phyloP scores from a whole-genome alignment of 768 basidiomycete species.

The Pulveroboletus sp. region DNA sequence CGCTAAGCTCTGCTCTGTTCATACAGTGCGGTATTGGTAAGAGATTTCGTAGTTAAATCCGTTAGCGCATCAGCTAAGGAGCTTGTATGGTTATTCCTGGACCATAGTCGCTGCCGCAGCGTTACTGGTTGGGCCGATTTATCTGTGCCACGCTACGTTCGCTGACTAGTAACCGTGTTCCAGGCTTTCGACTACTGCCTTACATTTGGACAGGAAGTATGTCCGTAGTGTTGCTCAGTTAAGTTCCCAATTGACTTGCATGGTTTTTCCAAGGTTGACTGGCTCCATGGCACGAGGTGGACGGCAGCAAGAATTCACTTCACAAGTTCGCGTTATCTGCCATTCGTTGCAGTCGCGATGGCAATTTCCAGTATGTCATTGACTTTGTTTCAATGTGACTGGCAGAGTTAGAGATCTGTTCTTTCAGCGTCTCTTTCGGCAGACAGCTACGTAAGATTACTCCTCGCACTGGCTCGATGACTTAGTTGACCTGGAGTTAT shows the following conservation, averaged over 20 bases:
- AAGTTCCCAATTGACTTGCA: background rate
- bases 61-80: background rate
- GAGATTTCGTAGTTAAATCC: background rate
- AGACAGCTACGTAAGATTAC: slow-evolving; percentile 6
- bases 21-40: slow-evolving; percentile 13
- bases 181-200: slow-evolving; percentile 19
- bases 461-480: background rate
- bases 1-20: too few relatives aligned
- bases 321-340: slow-evolving; percentile 19
- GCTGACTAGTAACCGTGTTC: background rate
- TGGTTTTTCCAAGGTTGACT: slow-evolving; percentile 10
- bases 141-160: background rate
- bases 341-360: slow-evolving; percentile 15
- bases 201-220: slow-evolving; percentile 12
- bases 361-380: slow-evolving; percentile 8
- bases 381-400: background rate
- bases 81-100: background rate
- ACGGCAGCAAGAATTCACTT: slow-evolving; percentile 17
- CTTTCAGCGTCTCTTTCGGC: slow-evolving; percentile 6
- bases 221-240: background rate
- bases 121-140: slow-evolving; percentile 6
- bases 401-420: background rate
- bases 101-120: slow-evolving; percentile 11
- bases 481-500: background rate
- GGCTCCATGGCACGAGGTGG: slow-evolving; percentile 18